Evolutionary conservation across 1,139 yeast genomes (phyloP).

Genomic region (Zygotorulaspora mrakii): DNA sequence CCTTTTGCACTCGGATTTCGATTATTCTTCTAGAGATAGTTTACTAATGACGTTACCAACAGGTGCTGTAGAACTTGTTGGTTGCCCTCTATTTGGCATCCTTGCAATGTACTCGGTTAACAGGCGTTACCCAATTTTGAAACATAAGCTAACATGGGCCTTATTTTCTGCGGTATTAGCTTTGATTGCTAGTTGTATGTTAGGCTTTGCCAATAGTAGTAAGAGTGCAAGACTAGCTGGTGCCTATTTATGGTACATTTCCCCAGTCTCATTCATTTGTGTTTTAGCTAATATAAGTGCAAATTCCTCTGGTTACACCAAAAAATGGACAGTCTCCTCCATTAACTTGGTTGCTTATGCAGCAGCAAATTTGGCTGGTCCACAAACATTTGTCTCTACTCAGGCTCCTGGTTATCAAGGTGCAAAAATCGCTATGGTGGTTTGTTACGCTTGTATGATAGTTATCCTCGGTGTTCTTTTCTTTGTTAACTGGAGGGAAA

Average conservation of each 20-base stretch:
- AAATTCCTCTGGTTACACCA: slow-evolving; percentile 37
- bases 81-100: slow-evolving; percentile 32
- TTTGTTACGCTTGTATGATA: slow-evolving; percentile 30
- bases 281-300: slow-evolving; percentile 34
- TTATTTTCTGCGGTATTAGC: slow-evolving; percentile 40
- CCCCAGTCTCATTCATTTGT: slow-evolving; percentile 41
- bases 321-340: slow-evolving; percentile 35
- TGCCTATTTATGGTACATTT: slow-evolving; percentile 32
- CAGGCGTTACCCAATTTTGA: slow-evolving; percentile 21
- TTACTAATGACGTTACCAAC: slow-evolving; percentile 42
- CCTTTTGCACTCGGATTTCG: slow-evolving; percentile 39
- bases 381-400: slow-evolving; percentile 53
- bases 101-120: slow-evolving; percentile 40
- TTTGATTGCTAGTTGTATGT: slow-evolving; percentile 44
- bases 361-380: slow-evolving; percentile 58
- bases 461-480: slow-evolving; percentile 29
- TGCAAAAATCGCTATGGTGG: slow-evolving; percentile 42
- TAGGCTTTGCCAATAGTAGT: slow-evolving; percentile 44
- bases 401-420: slow-evolving; percentile 53
- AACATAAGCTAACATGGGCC: slow-evolving; percentile 46
- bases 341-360: slow-evolving; percentile 31
- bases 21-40: slow-evolving; percentile 40
- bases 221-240: slow-evolving; percentile 45
- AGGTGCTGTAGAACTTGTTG: slow-evolving; percentile 41
- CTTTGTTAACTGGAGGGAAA: slow-evolving; percentile 25